A percentile compares a stretch with the other conserved stretches of the same genome.
Conservation (phyloP, 1,284 basidiomycete species). For the Bondarzewia mesenterica region DNA sequence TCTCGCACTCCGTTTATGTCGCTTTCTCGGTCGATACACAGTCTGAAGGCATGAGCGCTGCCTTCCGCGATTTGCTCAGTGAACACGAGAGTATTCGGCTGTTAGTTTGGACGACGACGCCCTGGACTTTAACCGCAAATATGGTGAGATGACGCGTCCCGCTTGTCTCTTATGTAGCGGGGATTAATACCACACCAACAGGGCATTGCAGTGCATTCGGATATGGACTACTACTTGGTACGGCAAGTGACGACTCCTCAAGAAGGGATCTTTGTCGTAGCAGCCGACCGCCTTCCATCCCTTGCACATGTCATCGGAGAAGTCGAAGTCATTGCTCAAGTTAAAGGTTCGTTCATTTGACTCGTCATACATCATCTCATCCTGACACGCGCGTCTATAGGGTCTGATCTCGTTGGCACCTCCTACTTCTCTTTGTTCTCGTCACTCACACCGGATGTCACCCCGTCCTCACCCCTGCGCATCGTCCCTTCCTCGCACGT, state of each 20-base stretch:
- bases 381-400: constrained; percentile 25
- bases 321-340: constrained; percentile 34
- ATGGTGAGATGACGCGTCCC: constrained; percentile 70
- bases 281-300: constrained; percentile 54
- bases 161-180: constrained; percentile 3
- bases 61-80: constrained; percentile 16
- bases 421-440: constrained; percentile 68
- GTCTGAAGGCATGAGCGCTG: constrained; percentile 14
- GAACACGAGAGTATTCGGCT: constrained; percentile 35
- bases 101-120: constrained; percentile 98
- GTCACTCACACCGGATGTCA: constrained; percentile 11
- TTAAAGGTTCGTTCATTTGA: constrained; percentile 36
- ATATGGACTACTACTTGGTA: constrained; percentile 67
- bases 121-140: constrained; percentile 95
- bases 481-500: constrained; percentile 66
- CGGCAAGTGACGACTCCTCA: constrained; percentile 21
- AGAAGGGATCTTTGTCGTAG: constrained; percentile 52
- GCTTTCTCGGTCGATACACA: constrained; percentile 52
- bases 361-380: not conserved
- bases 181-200: constrained; percentile 21
- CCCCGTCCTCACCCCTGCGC: constrained; percentile 22
- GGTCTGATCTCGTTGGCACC: constrained; percentile 56
- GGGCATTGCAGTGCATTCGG: constrained; percentile 81
- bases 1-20: constrained; percentile 86
- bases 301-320: constrained; percentile 47